A percentile compares a stretch with the other conserved stretches of the same genome.
Evolutionary conservation across 495 filamentous ascomycete species (phyloP).

Genomic region (Penicillium maclennaniae): DNA sequence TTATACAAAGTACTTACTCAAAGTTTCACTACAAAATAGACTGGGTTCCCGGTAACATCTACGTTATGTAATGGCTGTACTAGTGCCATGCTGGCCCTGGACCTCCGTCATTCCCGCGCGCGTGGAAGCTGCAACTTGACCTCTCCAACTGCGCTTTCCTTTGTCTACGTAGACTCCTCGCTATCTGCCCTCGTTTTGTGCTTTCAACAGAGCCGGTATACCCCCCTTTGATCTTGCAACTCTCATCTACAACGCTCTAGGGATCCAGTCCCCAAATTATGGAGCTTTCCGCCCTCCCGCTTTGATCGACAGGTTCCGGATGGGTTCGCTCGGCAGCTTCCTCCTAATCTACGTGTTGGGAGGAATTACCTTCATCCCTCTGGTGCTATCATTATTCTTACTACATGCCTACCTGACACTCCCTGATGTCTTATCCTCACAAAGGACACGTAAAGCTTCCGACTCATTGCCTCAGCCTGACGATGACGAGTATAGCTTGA

Average conservation of each 20-base stretch:
- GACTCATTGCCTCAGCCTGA: constrained; percentile 27
- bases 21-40: neutral
- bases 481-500: constrained; percentile 49
- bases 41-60: neutral
- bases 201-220: constrained; percentile 18
- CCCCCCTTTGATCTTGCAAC: constrained; percentile 10
- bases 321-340: constrained; percentile 67
- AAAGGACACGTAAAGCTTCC: constrained; percentile 37
- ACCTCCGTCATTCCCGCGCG: constrained; percentile 21
- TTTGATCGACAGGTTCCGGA: constrained; percentile 43
- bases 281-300: constrained; percentile 31
- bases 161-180: constrained; percentile 3
- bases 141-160: constrained; percentile 13
- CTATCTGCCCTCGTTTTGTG: constrained; percentile 6
- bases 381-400: constrained; percentile 60
- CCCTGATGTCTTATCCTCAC: constrained; percentile 39
- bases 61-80: neutral
- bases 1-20: neutral
- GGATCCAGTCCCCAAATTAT: constrained; percentile 24
- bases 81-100: constrained; percentile 1
- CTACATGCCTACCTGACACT: constrained; percentile 68
- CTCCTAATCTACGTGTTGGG: constrained; percentile 79
- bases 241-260: constrained; percentile 6
- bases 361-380: constrained; percentile 84
- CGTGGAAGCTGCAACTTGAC: constrained; percentile 25